Evolutionary conservation across 2,329 filamentous ascomycete species (phyloP).

Genomic region (Phyllosticta ampelicida): DNA sequence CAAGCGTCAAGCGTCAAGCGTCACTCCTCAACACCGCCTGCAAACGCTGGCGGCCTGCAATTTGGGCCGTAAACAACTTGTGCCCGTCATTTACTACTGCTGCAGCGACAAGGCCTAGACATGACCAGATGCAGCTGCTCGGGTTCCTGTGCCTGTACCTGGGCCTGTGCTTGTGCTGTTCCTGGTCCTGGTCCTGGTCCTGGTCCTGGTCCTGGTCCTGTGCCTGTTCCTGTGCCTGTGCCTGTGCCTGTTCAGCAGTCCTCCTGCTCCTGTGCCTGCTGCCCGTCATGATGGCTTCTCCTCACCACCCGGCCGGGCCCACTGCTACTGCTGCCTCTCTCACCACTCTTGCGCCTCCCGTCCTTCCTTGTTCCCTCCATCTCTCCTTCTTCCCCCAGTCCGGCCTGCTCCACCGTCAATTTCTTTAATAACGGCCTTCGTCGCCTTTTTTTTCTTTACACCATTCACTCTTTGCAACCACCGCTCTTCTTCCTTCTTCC

Average conservation of each 20-base stretch:
- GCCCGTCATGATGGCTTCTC: no score
- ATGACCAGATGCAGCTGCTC: not conserved
- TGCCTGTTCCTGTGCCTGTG: no score
- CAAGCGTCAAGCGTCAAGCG: no score
- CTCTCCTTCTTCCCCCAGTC: not conserved
- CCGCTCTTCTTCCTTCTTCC: constrained; percentile 6
- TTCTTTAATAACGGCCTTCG: not conserved
- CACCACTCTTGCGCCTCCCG: not conserved
- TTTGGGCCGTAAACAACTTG: not conserved
- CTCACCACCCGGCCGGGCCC: no score
- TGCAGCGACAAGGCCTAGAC: not conserved
- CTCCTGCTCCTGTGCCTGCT: no score
- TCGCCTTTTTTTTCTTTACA: not conserved
- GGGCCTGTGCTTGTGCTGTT: no score
- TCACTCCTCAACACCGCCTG: constrained; percentile 4
- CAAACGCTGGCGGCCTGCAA: constrained; percentile 6
- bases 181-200: not conserved
- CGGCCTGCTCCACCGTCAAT: not conserved
- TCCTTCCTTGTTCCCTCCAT: not conserved
- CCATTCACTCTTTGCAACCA: constrained; percentile 3
- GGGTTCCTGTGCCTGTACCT: not conserved
- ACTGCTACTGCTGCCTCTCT: not conserved
- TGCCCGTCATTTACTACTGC: not conserved
- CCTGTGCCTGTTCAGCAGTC: no score
- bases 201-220: not conserved